These are phyloP conservation scores for Amylocarpus encephaloides DNA, from an alignment of 2,329 filamentous ascomycete species.

Conservation along the genomic window DNA sequence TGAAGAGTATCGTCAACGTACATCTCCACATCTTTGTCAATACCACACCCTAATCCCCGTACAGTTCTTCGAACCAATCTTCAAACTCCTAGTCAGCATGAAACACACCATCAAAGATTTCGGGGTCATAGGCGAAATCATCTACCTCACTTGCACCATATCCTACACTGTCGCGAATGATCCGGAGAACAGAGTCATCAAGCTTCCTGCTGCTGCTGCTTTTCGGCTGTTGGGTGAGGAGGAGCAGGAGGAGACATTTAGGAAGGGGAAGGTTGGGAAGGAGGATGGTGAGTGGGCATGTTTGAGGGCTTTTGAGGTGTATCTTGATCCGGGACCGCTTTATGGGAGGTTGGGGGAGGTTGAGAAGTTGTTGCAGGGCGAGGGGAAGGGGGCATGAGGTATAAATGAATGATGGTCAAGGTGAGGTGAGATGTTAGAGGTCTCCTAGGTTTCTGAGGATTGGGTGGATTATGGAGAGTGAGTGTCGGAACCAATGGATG, in stretches of 20 bases:
- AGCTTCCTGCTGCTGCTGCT: conserved; percentile 9
- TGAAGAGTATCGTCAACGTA: too few species aligned
- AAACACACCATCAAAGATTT: conserved; percentile 10
- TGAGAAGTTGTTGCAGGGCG: background rate
- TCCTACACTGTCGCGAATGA: conserved; percentile 16
- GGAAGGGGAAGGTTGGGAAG: background rate
- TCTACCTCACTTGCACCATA: conserved; percentile 11
- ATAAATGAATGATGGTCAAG: background rate
- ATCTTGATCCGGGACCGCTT: conserved; percentile 12
- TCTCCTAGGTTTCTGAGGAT: too few species aligned
- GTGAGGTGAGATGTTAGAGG: background rate
- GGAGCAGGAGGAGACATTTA: background rate
- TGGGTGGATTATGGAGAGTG: too few species aligned
- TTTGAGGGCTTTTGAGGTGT: conserved; percentile 8
- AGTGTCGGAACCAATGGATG: too few species aligned
- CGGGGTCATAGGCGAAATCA: conserved; percentile 6
- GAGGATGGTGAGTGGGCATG: background rate
- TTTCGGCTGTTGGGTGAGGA: conserved; percentile 5
- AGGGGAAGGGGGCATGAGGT: background rate
- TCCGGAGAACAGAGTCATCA: conserved; percentile 10
- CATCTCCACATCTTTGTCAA: too few species aligned
- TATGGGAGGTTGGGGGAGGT: conserved; percentile 5
- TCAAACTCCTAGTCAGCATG: conserved; percentile 11
- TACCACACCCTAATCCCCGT: background rate
- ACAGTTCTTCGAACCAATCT: conserved; percentile 10